phyloP scores from a whole-genome alignment of 2,329 filamentous ascomycete species.

The Botrytis medusae region DNA sequence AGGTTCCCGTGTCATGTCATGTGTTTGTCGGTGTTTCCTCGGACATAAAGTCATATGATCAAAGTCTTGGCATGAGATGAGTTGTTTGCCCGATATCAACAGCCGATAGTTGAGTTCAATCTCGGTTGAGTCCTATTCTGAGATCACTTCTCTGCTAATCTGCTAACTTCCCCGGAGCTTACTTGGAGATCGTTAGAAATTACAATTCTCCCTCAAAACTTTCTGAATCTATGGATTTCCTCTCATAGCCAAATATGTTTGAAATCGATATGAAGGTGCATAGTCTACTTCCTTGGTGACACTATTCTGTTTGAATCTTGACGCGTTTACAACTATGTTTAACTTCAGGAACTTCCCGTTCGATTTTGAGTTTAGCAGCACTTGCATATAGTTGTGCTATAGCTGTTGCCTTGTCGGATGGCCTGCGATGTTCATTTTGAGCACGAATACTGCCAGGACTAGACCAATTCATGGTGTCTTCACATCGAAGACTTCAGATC shows the following conservation, averaged over 20 bases:
- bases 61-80: not conserved
- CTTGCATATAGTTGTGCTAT: constrained; percentile 8
- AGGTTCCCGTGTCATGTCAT: not conserved
- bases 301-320: not conserved
- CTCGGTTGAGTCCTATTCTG: not conserved
- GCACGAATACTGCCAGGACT: not conserved
- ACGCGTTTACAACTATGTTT: not conserved
- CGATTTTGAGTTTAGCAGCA: not conserved
- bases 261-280: not conserved
- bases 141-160: not conserved
- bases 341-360: not conserved
- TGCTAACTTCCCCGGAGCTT: not conserved
- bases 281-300: not conserved
- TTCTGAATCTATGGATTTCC: not conserved
- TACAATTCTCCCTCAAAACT: not conserved
- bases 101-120: not conserved
- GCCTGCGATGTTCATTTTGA: not conserved
- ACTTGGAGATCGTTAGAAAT: not conserved
- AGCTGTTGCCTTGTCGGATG: not conserved
- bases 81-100: not conserved
- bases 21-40: not conserved
- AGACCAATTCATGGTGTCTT: no score
- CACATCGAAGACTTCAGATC: not conserved
- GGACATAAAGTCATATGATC: not conserved
- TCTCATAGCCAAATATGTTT: not conserved